Percentiles rank a stretch among this genome's conserved stretches.
Conservation (phyloP, 2,329 filamentous ascomycete genomes). For the Neurospora sp. region DNA sequence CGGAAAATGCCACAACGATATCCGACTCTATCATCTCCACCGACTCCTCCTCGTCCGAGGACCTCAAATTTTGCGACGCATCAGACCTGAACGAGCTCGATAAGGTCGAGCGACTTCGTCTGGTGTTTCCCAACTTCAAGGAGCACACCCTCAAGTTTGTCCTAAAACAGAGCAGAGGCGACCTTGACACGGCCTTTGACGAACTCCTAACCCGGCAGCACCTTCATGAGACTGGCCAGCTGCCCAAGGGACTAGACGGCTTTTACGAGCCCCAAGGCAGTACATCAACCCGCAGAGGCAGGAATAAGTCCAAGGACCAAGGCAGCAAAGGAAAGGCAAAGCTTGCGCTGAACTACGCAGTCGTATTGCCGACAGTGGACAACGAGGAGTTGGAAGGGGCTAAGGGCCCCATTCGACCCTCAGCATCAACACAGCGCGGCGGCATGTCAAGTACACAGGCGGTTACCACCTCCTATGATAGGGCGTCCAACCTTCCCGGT, state of each 20-base stretch:
- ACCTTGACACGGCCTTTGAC: constrained; percentile 64
- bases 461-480: neutral
- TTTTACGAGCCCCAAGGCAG: constrained; percentile 53
- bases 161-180: constrained; percentile 55
- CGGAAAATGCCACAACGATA: constrained; percentile 13
- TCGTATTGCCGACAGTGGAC: constrained; percentile 10
- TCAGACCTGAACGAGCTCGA: constrained; percentile 36
- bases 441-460: neutral
- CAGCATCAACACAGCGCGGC: neutral
- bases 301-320: constrained; percentile 7
- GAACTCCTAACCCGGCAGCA: constrained; percentile 71
- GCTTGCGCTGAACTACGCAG: constrained; percentile 17
- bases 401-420: constrained; percentile 8
- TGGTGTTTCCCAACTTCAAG: constrained; percentile 64
- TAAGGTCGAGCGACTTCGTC: constrained; percentile 52
- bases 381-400: constrained; percentile 14
- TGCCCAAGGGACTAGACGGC: constrained; percentile 68
- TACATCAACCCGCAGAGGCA: constrained; percentile 24
- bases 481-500: neutral
- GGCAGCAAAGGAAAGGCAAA: neutral
- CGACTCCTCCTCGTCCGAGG: constrained; percentile 15
- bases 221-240: constrained; percentile 56
- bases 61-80: constrained; percentile 18
- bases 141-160: constrained; percentile 55
- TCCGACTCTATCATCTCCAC: constrained; percentile 12